Conservation (phyloP, 192 early-diverging fungal species). For the Entomortierella lignicola region DNA sequence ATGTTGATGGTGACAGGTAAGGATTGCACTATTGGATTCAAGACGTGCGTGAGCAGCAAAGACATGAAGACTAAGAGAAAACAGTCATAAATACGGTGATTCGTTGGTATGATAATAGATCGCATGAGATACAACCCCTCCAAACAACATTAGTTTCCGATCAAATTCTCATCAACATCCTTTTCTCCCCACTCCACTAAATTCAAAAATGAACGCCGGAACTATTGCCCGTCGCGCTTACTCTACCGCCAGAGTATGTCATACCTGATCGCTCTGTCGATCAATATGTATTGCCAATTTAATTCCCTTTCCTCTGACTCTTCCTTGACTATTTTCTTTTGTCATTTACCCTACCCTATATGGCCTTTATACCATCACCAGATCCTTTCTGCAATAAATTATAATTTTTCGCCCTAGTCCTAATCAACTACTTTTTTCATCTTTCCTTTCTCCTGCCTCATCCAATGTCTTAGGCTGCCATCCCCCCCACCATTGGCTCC, state of each 20-base stretch:
- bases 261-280: no score
- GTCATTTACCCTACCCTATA: no score
- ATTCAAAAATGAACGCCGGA: slow-evolving; percentile 54
- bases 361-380: no score
- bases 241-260: slow-evolving; percentile 50
- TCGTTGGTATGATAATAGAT: no score
- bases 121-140: no score
- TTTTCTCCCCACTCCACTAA: slow-evolving; percentile 24
- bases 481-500: slow-evolving; percentile 81
- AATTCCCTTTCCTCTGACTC: background rate
- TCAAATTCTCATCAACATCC: slow-evolving; percentile 17
- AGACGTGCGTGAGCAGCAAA: no score
- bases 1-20: no score
- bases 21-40: no score
- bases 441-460: background rate
- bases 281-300: background rate
- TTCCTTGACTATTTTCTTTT: background rate
- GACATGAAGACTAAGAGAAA: no score
- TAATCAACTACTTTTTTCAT: background rate
- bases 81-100: no score
- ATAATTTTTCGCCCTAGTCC: no score
- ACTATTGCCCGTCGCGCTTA: slow-evolving; percentile 55
- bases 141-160: background rate
- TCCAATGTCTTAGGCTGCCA: slow-evolving; percentile 62
- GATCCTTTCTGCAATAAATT: background rate